Conservation (phyloP, 2,329 filamentous ascomycete species). For the Malbranchea zuffiana region DNA sequence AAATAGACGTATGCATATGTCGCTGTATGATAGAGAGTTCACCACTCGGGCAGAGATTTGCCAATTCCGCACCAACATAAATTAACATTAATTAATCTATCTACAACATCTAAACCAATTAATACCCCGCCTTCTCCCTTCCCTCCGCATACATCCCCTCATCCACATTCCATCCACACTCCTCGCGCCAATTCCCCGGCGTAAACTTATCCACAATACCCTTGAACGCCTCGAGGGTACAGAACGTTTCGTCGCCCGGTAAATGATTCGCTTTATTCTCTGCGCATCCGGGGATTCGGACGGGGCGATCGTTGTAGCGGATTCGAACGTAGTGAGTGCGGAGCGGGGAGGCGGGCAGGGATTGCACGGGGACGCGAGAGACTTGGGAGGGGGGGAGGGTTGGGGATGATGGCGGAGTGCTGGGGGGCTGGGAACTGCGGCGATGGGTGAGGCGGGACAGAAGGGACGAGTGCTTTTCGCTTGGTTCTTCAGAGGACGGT, state of each 20-base stretch:
- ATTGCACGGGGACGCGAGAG: conserved; percentile 25
- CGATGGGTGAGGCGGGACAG: conserved; percentile 25
- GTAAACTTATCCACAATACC: conserved; percentile 82
- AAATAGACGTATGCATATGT: conserved; percentile 1
- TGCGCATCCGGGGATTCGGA: conserved; percentile 70
- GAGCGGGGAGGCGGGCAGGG: conserved; percentile 22
- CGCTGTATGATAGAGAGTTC: too few species aligned
- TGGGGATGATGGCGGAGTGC: conserved; percentile 14
- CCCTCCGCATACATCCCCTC: conserved; percentile 40
- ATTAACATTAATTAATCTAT: too few species aligned
- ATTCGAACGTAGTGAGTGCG: conserved; percentile 73
- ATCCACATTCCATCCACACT: conserved; percentile 50
- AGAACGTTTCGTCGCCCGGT: conserved; percentile 76
- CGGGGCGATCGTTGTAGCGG: conserved; percentile 77
- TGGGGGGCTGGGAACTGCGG: conserved; percentile 7
- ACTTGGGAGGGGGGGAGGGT: conserved; percentile 23
- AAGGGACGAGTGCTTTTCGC: conserved; percentile 20
- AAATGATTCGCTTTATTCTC: conserved; percentile 66
- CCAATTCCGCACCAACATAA: too few species aligned
- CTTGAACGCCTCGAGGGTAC: conserved; percentile 88
- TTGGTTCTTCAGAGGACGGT: conserved; percentile 13
- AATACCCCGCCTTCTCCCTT: conserved; percentile 32
- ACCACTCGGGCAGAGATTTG: too few species aligned
- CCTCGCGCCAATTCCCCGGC: conserved; percentile 63
- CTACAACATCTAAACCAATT: background rate